phyloP scores from a whole-genome alignment of 257 asterid genomes.

The Lithospermum erythrorhizon region DNA sequence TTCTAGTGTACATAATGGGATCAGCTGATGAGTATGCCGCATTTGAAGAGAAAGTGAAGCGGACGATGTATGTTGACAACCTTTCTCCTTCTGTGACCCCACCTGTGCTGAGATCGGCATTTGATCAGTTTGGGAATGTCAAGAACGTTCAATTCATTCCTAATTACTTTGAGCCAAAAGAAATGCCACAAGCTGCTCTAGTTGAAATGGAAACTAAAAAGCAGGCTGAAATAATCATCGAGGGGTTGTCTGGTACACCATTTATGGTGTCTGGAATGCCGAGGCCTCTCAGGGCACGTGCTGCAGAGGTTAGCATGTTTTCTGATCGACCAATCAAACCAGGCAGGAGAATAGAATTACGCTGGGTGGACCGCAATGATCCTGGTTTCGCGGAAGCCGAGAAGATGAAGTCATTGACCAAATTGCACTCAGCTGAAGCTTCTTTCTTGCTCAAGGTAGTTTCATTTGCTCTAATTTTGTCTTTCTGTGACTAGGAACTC shows the following conservation, averaged over 20 bases:
- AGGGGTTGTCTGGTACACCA: constrained; percentile 25
- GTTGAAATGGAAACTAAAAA: constrained; percentile 58
- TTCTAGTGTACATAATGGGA: constrained; percentile 18
- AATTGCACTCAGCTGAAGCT: constrained; percentile 50
- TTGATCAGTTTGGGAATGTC: constrained; percentile 65
- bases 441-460: constrained; percentile 43
- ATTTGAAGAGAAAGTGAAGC: constrained; percentile 52
- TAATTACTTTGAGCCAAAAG: constrained; percentile 34
- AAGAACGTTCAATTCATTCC: constrained; percentile 45
- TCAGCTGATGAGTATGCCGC: constrained; percentile 32
- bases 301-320: constrained; percentile 56
- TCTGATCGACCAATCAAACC: constrained; percentile 76
- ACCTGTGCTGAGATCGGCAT: constrained; percentile 45
- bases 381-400: constrained; percentile 48
- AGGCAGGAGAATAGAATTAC: constrained; percentile 30
- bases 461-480: neutral
- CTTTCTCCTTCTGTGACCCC: constrained; percentile 56
- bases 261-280: constrained; percentile 88
- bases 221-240: constrained; percentile 35
- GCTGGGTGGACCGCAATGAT: constrained; percentile 55
- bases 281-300: constrained; percentile 59
- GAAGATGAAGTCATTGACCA: constrained; percentile 31
- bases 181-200: constrained; percentile 42
- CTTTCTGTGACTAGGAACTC: neutral
- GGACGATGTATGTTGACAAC: constrained; percentile 52